Conservation (phyloP, 805 yeast species). For the Pichia cephalocereana region DNA sequence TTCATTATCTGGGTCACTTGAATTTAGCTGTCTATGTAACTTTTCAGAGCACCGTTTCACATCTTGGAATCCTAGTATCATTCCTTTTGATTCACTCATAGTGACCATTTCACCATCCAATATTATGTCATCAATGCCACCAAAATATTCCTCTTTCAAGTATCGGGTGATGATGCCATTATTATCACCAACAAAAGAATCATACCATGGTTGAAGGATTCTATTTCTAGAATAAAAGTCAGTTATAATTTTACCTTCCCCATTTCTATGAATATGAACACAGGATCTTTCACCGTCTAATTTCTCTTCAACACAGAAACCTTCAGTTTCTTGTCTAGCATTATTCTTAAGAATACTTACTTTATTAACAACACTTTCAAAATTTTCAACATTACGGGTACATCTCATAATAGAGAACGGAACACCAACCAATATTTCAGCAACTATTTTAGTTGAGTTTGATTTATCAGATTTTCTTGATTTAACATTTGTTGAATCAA, state of each 20-base stretch:
- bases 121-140: slow-evolving; percentile 28
- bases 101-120: slow-evolving; percentile 94
- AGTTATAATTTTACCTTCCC: slow-evolving; percentile 41
- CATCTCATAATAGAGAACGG: slow-evolving; percentile 78
- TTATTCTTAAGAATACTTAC: slow-evolving; percentile 29
- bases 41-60: slow-evolving; percentile 40
- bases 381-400: slow-evolving; percentile 40
- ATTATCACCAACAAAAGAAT: slow-evolving; percentile 11
- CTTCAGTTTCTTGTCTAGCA: slow-evolving; percentile 1
- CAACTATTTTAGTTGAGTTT: slow-evolving; percentile 5
- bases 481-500: slow-evolving; percentile 34
- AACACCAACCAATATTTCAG: slow-evolving; percentile 30
- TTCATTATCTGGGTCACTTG: background rate
- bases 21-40: background rate
- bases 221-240: slow-evolving; percentile 65
- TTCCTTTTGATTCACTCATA: slow-evolving; percentile 48
- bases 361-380: slow-evolving; percentile 39
- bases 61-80: slow-evolving; percentile 67
- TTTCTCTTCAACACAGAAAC: slow-evolving; percentile 76
- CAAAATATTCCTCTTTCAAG: slow-evolving; percentile 25
- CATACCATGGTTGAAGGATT: slow-evolving; percentile 52
- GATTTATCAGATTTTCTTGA: slow-evolving; percentile 25
- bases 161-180: slow-evolving; percentile 24
- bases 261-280: slow-evolving; percentile 51
- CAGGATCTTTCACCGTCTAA: slow-evolving; percentile 89